Percentiles rank a stretch among this genome's conserved stretches.
Conservation (phyloP, 2,329 filamentous ascomycete genomes). For the Fusarium goolgardi region DNA sequence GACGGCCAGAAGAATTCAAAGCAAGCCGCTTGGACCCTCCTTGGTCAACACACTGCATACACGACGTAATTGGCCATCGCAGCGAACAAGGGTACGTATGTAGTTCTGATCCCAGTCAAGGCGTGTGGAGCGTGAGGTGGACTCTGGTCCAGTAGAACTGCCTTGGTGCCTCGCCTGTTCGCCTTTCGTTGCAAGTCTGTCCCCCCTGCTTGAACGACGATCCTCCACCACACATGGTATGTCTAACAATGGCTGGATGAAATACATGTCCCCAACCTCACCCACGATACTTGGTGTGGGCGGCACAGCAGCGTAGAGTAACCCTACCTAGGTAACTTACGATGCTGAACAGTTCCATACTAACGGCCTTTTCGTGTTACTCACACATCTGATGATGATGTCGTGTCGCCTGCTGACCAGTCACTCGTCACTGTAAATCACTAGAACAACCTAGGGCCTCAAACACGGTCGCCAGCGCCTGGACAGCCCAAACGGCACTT, state of each 20-base stretch:
- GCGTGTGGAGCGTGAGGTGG: slow-evolving; percentile 23
- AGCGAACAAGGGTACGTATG: not conserved
- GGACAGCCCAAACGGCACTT: slow-evolving; percentile 11
- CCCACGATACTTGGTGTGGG: slow-evolving; percentile 32
- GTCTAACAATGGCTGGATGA: slow-evolving; percentile 24
- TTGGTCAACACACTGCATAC: slow-evolving; percentile 11
- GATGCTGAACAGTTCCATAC: not conserved
- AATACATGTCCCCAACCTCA: slow-evolving; percentile 19
- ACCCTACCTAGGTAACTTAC: slow-evolving; percentile 2
- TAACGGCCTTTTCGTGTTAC: slow-evolving; percentile 1
- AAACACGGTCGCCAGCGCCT: not conserved
- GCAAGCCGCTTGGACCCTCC: slow-evolving; percentile 35
- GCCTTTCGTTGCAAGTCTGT: slow-evolving; percentile 36
- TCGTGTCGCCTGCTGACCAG: slow-evolving; percentile 19
- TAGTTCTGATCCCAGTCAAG: slow-evolving; percentile 11
- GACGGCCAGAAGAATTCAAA: slow-evolving; percentile 46
- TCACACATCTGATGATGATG: slow-evolving; percentile 3
- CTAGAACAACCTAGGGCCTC: slow-evolving; percentile 4
- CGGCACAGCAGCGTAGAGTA: slow-evolving; percentile 27
- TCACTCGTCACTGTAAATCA: slow-evolving; percentile 20
- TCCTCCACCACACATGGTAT: slow-evolving; percentile 22
- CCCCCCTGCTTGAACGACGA: slow-evolving; percentile 36
- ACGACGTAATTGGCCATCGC: slow-evolving; percentile 25
- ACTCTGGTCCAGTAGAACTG: slow-evolving; percentile 15
- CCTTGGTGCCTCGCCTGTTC: slow-evolving; percentile 41